Percentiles rank a stretch among this genome's conserved stretches.
phyloP scores from a whole-genome alignment of 371 early-diverging fungal genomes.

The Lichtheimia ornata region DNA sequence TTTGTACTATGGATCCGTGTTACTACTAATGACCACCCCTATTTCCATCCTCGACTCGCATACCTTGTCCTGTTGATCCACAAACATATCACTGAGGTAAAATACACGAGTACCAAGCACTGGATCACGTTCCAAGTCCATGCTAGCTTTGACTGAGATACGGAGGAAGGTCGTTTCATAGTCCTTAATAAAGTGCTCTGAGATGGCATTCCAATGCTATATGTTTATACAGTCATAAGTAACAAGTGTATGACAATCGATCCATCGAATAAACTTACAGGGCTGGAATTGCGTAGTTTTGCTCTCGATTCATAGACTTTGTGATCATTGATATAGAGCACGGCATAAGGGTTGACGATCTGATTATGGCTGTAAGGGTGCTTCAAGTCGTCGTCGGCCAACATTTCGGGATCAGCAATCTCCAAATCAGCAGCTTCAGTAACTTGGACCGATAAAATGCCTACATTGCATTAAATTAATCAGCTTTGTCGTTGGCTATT shows the following conservation, averaged over 20 bases:
- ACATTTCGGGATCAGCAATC: slow-evolving; percentile 30
- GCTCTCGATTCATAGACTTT: slow-evolving; percentile 29
- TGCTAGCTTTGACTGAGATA: slow-evolving; percentile 26
- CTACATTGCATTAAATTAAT: background rate
- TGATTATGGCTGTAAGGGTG: slow-evolving; percentile 32
- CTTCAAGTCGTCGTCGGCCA: slow-evolving; percentile 22
- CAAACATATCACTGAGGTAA: slow-evolving; percentile 27
- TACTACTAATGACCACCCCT: background rate
- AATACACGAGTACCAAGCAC: slow-evolving; percentile 32
- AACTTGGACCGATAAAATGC: slow-evolving; percentile 26
- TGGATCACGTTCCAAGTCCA: slow-evolving; percentile 39
- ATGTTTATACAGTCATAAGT: background rate
- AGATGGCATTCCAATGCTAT: slow-evolving; percentile 37
- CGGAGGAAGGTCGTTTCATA: slow-evolving; percentile 25
- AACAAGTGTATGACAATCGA: background rate
- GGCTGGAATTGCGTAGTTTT: slow-evolving; percentile 28
- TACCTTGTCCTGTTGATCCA: slow-evolving; percentile 24
- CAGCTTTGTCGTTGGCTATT: background rate
- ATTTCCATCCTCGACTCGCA: background rate
- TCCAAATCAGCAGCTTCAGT: slow-evolving; percentile 32
- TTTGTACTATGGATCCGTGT: slow-evolving; percentile 16
- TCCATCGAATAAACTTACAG: slow-evolving; percentile 20
- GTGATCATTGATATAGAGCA: slow-evolving; percentile 31
- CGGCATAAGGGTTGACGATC: slow-evolving; percentile 34
- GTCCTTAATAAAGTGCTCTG: slow-evolving; percentile 35